A percentile compares a stretch with the other conserved stretches of the same genome.
These are phyloP conservation scores for Acmispon strigosus DNA, from an alignment of 306 rosid genomes.

Conservation along the genomic window DNA sequence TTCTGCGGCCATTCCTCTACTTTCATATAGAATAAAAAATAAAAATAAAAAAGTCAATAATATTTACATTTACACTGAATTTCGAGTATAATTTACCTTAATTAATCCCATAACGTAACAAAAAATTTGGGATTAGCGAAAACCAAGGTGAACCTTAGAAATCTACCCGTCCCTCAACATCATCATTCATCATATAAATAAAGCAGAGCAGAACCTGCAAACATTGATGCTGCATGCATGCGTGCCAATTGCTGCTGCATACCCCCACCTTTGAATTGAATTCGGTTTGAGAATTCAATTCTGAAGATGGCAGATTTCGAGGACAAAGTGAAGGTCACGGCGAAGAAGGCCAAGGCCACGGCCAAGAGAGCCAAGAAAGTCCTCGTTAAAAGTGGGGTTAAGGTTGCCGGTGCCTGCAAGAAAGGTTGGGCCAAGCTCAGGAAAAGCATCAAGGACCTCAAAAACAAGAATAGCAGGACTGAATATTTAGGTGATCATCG, in stretches of 20 bases:
- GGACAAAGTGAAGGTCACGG: background rate
- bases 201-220: background rate
- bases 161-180: background rate
- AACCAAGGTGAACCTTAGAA: background rate
- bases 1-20: too few relatives aligned
- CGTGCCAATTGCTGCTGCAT: background rate
- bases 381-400: background rate
- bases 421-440: conserved; percentile 25
- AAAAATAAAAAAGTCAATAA: too few relatives aligned
- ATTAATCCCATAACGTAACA: too few relatives aligned
- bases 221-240: background rate
- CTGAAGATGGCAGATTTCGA: conserved; percentile 27
- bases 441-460: conserved; percentile 1
- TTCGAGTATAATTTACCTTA: too few relatives aligned
- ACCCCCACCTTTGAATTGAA: background rate
- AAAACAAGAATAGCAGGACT: background rate
- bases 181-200: conserved; percentile 11
- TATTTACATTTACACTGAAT: too few relatives aligned
- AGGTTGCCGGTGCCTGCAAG: conserved; percentile 17
- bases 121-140: background rate
- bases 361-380: conserved; percentile 24
- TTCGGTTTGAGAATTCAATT: conserved; percentile 12
- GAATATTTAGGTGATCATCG: conserved; percentile 29
- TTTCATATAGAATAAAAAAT: too few relatives aligned
- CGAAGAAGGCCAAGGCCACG: background rate